Conservation (phyloP, 441 rosid species). For the Biscutella laevigata region DNA sequence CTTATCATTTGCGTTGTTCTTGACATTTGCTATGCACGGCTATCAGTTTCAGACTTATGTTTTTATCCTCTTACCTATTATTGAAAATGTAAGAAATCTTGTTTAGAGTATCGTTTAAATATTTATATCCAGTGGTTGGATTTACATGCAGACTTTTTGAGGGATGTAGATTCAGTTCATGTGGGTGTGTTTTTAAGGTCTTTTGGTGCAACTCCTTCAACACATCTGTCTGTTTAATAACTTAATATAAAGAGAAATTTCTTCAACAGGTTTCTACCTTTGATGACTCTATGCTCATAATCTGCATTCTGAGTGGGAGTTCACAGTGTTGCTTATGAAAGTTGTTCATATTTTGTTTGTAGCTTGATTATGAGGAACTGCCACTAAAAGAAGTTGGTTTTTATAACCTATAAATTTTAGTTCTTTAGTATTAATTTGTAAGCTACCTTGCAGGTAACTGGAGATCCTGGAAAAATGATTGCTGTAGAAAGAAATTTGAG, state of each 20-base stretch:
- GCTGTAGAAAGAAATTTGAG: conserved; percentile 59
- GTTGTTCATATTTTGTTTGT: conserved; percentile 9
- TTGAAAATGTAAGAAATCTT: neutral
- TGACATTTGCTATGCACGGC: neutral
- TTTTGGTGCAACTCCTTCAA: neutral
- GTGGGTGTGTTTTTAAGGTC: neutral
- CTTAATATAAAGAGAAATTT: neutral
- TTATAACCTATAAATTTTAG: neutral
- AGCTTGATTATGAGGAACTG: neutral
- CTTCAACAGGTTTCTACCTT: neutral
- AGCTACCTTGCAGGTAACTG: conserved; percentile 42
- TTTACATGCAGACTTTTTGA: neutral
- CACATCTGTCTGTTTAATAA: neutral
- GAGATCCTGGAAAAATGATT: conserved; percentile 69
- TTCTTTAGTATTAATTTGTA: neutral
- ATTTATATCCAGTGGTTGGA: neutral
- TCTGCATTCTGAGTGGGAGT: conserved; percentile 2
- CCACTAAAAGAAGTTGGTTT: neutral
- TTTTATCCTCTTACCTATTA: conserved; percentile 2
- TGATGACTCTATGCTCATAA: neutral
- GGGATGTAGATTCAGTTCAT: neutral
- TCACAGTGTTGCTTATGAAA: conserved; percentile 1
- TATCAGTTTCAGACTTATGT: neutral
- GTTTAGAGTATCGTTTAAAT: neutral
- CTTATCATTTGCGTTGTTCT: conserved; percentile 3